Base-by-base conservation (phyloP, 1,284 basidiomycete species). In the Pyrrhoderma noxium region DNA sequence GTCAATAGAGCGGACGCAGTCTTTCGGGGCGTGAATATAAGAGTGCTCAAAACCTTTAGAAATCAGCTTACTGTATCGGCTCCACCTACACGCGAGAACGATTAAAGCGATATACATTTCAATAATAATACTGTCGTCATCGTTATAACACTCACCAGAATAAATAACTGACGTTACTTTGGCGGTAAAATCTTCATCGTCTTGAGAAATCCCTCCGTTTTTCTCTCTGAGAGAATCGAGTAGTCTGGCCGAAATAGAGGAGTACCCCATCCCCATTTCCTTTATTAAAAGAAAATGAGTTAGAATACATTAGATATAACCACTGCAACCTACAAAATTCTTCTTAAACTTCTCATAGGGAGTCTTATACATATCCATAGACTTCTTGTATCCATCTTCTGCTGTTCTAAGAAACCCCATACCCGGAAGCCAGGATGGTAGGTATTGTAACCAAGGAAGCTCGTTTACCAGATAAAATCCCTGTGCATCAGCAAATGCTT, bases 331-430 rank as follows among this genome's bases (percentile, higher is more conserved):
- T 23, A 52, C 56, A 13, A 52, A 47, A 39, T 44, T 35, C 2
- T 38, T 34, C 34, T 55, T 47, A 1, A 50, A 43, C 45, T 50
- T 40, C 9, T 40, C 27, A 34, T 35, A 44, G 5, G 46, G 46
- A 22, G 41, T 36, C 25, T 46, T 25, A 21, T 25, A 38, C 39
- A 54, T 55, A 23, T 25, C 44, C 44, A 13, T 37, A 27, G 45
- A 42, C 3, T 47, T 21, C 14, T 19, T 16, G 68, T 58, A 75
- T 69, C 13, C 82, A 80, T 46, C 66, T 66, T 13, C 76, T 72
- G 37, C 76, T 75, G 73, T 79, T 72, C 37, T 76, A 69, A 16
- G 67, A 58, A 45, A 82, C 5, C 41, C 42, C 8, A 43, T 41
- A 13, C 42, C 42, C 3, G 52, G 52, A 21, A 54, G 45, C 52